Conservation (phyloP, 2,329 filamentous ascomycete species). For the Aspergillus sp. region DNA sequence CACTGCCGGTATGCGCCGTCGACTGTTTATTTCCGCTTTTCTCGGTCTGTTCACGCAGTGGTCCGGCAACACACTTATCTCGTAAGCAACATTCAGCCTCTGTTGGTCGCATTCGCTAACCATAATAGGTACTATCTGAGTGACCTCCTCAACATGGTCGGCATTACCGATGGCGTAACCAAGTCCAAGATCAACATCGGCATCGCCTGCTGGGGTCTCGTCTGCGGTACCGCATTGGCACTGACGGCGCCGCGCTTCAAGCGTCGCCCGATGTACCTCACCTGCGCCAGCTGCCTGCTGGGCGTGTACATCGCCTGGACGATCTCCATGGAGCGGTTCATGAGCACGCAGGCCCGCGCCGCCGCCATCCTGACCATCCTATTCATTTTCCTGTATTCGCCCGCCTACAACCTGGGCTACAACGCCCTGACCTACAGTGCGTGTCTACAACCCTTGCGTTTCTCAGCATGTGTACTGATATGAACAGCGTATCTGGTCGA, state of each 20-base stretch:
- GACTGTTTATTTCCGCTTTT: constrained; percentile 26
- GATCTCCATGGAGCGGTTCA: constrained; percentile 42
- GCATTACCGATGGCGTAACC: constrained; percentile 32
- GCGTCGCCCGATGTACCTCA: constrained; percentile 45
- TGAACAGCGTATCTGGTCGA: constrained; percentile 51
- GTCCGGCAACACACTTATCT: constrained; percentile 35
- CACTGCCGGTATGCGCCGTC: constrained; percentile 31
- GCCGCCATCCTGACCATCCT: constrained; percentile 47
- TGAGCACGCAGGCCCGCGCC: constrained; percentile 32
- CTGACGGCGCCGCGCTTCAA: constrained; percentile 42
- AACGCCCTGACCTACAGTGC: constrained; percentile 56
- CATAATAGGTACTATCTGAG: constrained; percentile 24
- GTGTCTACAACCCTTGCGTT: neutral
- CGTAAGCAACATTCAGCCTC: constrained; percentile 9
- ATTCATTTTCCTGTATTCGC: constrained; percentile 60
- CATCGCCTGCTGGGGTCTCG: constrained; percentile 41
- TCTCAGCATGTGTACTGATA: neutral
- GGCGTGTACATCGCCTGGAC: constrained; percentile 57
- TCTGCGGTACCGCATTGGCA: constrained; percentile 38
- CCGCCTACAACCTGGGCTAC: constrained; percentile 64
- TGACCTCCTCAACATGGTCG: constrained; percentile 37
- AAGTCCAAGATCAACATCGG: constrained; percentile 42
- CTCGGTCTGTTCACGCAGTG: constrained; percentile 40
- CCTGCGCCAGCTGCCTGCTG: constrained; percentile 52
- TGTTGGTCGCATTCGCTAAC: constrained; percentile 13